Evolutionary conservation across 1,284 basidiomycete genomes (phyloP).

Genomic region (Gymnopus androsaceus): DNA sequence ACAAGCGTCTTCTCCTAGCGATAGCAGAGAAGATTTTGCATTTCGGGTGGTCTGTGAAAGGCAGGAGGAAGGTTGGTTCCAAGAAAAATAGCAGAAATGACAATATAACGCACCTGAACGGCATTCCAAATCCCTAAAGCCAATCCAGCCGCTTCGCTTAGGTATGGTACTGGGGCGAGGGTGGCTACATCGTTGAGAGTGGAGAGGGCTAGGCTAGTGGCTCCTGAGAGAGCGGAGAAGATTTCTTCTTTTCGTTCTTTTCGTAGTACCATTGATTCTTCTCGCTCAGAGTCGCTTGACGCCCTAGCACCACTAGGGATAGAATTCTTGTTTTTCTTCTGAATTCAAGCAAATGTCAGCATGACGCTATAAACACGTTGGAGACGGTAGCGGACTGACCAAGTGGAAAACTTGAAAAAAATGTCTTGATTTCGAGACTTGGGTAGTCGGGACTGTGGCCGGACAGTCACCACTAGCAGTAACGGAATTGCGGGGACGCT

Average conservation of each 20-base stretch:
- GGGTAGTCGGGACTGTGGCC: too few species aligned
- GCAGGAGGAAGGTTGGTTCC: background rate
- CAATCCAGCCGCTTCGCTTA: background rate
- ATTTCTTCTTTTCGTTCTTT: background rate
- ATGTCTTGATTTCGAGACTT: too few species aligned
- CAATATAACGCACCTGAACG: background rate
- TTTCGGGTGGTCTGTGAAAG: background rate
- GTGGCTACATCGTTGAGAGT: background rate
- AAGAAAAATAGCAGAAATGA: background rate
- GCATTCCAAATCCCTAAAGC: constrained; percentile 7
- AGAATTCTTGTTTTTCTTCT: too few species aligned
- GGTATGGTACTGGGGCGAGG: constrained; percentile 5
- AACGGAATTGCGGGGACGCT: too few species aligned
- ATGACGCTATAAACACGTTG: too few species aligned
- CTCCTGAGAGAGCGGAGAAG: constrained; percentile 3
- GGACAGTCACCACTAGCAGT: too few species aligned
- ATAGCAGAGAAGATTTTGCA: background rate
- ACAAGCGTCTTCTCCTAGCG: constrained; percentile 1
- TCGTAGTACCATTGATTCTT: too few species aligned
- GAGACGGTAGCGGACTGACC: too few species aligned
- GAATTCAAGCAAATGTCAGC: too few species aligned
- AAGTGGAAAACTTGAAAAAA: too few species aligned
- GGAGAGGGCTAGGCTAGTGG: background rate
- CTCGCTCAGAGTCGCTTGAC: too few species aligned
- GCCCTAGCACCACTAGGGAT: too few species aligned